Percentiles rank a stretch among this genome's conserved stretches.
phyloP scores from a whole-genome alignment of 2,329 filamentous ascomycete genomes.

The Venturia oleaginea region DNA sequence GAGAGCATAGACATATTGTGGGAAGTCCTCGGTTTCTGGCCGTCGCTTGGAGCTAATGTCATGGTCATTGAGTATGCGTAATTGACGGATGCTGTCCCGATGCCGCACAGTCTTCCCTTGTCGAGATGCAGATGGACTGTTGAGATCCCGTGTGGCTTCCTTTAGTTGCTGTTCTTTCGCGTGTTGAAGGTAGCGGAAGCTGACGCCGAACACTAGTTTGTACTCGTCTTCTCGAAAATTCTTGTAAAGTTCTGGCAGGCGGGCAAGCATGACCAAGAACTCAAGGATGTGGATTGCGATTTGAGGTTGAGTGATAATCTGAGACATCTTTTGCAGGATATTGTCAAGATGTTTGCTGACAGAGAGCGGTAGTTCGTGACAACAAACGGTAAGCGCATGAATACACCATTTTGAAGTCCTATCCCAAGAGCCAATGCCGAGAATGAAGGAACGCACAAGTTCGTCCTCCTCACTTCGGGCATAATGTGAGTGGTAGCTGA shows the following conservation, averaged over 20 bases:
- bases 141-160: background rate
- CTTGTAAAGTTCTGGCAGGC: constrained; percentile 73
- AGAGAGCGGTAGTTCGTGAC: constrained; percentile 82
- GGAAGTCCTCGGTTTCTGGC: constrained; percentile 59
- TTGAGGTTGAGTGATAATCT: constrained; percentile 87
- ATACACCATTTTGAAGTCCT: constrained; percentile 87
- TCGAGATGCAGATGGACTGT: constrained; percentile 17
- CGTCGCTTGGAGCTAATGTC: constrained; percentile 14
- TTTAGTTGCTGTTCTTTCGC: constrained; percentile 50
- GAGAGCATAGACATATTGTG: constrained; percentile 86
- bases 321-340: constrained; percentile 86
- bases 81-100: constrained; percentile 36
- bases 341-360: constrained; percentile 77
- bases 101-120: constrained; percentile 25
- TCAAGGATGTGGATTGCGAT: constrained; percentile 93
- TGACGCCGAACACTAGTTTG: constrained; percentile 89
- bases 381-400: constrained; percentile 88
- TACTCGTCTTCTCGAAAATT: constrained; percentile 90
- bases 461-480: constrained; percentile 80
- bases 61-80: constrained; percentile 17
- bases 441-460: constrained; percentile 75
- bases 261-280: constrained; percentile 82
- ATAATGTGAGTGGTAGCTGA: constrained; percentile 85
- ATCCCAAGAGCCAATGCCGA: constrained; percentile 76
- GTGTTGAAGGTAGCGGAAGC: constrained; percentile 85